Evolutionary conservation across 2,329 filamentous ascomycete genomes (phyloP).

Genomic region (Botryotinia globosa): DNA sequence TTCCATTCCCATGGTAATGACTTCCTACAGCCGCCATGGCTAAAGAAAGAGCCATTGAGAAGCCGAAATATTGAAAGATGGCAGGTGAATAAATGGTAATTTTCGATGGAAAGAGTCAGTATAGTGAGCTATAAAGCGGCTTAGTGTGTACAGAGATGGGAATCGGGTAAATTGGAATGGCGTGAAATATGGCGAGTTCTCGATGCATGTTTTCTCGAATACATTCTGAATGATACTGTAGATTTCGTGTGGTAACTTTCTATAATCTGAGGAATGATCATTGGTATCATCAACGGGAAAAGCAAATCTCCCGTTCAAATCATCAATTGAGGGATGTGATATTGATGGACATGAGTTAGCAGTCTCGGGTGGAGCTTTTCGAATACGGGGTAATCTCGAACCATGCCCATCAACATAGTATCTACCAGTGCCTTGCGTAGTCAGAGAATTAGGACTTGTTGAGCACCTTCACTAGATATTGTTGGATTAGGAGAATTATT

Average conservation of each 20-base stretch:
- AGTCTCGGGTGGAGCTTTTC: constrained; percentile 27
- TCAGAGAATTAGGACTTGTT: constrained; percentile 21
- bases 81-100: constrained; percentile 4
- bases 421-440: constrained; percentile 24
- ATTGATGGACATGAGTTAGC: constrained; percentile 20
- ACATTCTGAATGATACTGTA: constrained; percentile 27
- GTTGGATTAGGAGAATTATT: constrained; percentile 24
- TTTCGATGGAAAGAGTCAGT: constrained; percentile 41
- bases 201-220: constrained; percentile 28
- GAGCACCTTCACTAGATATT: constrained; percentile 13
- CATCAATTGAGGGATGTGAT: background rate
- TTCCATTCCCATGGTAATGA: constrained; percentile 35
- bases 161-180: constrained; percentile 24
- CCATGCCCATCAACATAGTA: constrained; percentile 35
- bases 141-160: constrained; percentile 25
- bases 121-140: constrained; percentile 39
- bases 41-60: constrained; percentile 43
- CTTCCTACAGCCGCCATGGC: constrained; percentile 44
- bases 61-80: constrained; percentile 25
- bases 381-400: constrained; percentile 30
- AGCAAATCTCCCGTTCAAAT: constrained; percentile 8
- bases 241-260: constrained; percentile 21
- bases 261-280: background rate
- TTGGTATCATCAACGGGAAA: constrained; percentile 23
- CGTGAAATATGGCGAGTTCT: constrained; percentile 22